Evolutionary conservation across 73 alveolate genomes (phyloP), one percentile per base, ranked within the genome.

Genomic region (Paraurostyla sp.): DNA sequence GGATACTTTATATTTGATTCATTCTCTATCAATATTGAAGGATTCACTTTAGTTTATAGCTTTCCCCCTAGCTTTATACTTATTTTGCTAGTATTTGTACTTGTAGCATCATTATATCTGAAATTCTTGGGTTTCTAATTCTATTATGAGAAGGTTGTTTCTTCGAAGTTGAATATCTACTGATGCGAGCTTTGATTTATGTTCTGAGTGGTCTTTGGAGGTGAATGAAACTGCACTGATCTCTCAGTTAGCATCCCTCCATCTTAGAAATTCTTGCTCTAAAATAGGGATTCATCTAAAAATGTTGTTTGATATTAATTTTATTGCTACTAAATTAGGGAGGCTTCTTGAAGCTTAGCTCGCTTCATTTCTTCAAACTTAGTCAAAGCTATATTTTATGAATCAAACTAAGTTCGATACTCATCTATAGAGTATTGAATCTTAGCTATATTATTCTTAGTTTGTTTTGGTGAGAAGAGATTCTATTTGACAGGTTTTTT

Each of bases 331-430:
- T n/a, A n/a, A n/a, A n/a, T n/a, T 0, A 36, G 35, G 13, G 82
- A 65, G 4, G 41, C 13, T 32, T 65, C 43, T 2, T 38, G 25
- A 1, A 38, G 1, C 42, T 38, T 65, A 3, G 82, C 82, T 40
- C 13, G 42, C 38, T 65, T 65, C 0, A 65, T 65, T 30, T 65
- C 82, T 40, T 65, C 38, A 38, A 65, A 65, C 25, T 65, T 65
- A 33, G 59, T 65, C 32, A 65, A 36, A 1, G 82, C 82, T 7
- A 65, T 65, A 40, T 65, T 65, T 65, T 65, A 30, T 15, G 82
- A 65, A 38, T 65, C 82, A 22, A 65, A 65, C 25, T 65, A 38
- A 30, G 35, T 13, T 65, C 82, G 35, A 22, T 65, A 65, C 35
- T 65, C 82, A 2, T 11, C 13, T 2, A 65, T 65, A 1, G 82